Percentiles rank a stretch among this genome's conserved stretches.
phyloP scores from a whole-genome alignment of 139 green algal genomes.

The Nannochloris sp. region DNA sequence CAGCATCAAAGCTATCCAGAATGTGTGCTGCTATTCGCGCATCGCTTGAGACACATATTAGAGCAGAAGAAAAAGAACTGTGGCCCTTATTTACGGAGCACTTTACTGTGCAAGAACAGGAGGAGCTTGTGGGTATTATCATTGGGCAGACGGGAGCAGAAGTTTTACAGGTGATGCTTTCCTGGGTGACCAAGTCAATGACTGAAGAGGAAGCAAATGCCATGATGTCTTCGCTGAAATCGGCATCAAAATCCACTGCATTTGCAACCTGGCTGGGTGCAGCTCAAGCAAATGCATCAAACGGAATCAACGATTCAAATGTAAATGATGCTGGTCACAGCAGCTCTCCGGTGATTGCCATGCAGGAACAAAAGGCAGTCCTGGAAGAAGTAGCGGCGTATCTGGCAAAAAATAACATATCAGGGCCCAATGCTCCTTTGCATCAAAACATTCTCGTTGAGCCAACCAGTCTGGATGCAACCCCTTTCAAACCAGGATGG shows the following conservation, averaged over 20 bases:
- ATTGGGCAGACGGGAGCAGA: constrained; percentile 89
- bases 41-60: constrained; percentile 72
- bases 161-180: constrained; percentile 88
- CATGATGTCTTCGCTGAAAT: constrained; percentile 72
- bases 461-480: constrained; percentile 13
- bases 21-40: constrained; percentile 76
- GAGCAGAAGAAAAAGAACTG: constrained; percentile 86
- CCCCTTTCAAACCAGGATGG: constrained; percentile 78
- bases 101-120: constrained; percentile 87
- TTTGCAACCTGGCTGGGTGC: constrained; percentile 90
- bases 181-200: constrained; percentile 79
- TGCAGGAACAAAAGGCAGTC: constrained; percentile 14
- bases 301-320: background rate
- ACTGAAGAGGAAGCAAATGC: constrained; percentile 57
- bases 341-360: background rate
- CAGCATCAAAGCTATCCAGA: constrained; percentile 42
- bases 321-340: background rate
- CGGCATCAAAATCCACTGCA: constrained; percentile 80
- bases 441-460: constrained; percentile 4
- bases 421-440: background rate
- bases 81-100: constrained; percentile 92
- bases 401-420: constrained; percentile 24
- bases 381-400: constrained; percentile 65
- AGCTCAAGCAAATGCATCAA: constrained; percentile 15
- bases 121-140: constrained; percentile 83